Evolutionary conservation across 305 asterid species (phyloP).

Genomic region (Fraxinus greggii): DNA sequence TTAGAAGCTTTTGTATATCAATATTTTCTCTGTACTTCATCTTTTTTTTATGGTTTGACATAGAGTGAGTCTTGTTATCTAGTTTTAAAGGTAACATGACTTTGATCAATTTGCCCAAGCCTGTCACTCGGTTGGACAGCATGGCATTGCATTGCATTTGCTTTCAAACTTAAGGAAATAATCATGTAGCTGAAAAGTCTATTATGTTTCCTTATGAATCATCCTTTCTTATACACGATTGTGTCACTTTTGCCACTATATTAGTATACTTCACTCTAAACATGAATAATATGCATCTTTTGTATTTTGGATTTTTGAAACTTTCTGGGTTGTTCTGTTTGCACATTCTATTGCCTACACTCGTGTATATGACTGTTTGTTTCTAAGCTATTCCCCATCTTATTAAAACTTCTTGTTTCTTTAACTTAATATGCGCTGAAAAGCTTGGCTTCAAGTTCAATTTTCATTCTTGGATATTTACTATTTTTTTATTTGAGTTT

Average conservation of each 20-base stretch:
- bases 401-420: neutral
- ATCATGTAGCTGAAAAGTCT: neutral
- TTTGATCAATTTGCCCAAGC: neutral
- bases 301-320: neutral
- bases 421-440: neutral
- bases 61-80: neutral
- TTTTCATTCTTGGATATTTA: neutral
- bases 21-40: neutral
- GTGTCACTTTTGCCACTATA: neutral
- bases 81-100: neutral
- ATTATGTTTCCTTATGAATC: neutral
- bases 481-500: constrained; percentile 19
- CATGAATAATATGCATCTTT: neutral
- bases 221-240: neutral
- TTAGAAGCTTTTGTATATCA: neutral
- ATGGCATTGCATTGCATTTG: neutral
- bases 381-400: neutral
- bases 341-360: neutral
- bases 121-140: neutral
- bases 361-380: neutral
- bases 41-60: neutral
- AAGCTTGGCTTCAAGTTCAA: neutral
- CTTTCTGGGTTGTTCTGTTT: neutral
- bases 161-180: neutral
- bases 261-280: neutral